phyloP scores from a whole-genome alignment of 805 yeast genomes.

The Starmerella kuoi region DNA sequence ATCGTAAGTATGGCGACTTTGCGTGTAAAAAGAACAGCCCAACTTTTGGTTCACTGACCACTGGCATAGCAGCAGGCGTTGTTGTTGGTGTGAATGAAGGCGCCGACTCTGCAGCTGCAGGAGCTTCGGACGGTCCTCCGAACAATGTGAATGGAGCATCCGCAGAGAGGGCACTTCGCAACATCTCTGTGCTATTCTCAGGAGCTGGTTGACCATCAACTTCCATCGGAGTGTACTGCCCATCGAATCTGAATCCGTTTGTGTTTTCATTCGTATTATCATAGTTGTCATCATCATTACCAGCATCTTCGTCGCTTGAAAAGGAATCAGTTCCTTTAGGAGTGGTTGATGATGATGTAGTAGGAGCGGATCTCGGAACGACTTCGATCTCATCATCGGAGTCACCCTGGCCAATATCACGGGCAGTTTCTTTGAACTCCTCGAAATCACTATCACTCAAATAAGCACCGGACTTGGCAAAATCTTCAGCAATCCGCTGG shows the following conservation, averaged over 20 bases:
- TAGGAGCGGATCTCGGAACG: slow-evolving; percentile 21
- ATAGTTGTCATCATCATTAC: slow-evolving; percentile 23
- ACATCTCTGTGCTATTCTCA: slow-evolving; percentile 38
- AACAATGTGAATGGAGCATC: slow-evolving; percentile 33
- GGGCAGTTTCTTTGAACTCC: slow-evolving; percentile 19
- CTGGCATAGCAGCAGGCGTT: slow-evolving; percentile 20
- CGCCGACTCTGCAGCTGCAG: slow-evolving; percentile 37
- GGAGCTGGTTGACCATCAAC: background rate
- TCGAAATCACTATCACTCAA: slow-evolving; percentile 25
- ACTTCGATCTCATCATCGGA: slow-evolving; percentile 37
- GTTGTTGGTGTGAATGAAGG: slow-evolving; percentile 23
- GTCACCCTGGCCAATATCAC: slow-evolving; percentile 24
- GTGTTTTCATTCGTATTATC: background rate
- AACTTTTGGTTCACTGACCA: slow-evolving; percentile 24
- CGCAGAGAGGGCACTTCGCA: slow-evolving; percentile 49
- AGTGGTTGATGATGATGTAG: background rate
- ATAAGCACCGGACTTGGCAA: slow-evolving; percentile 10
- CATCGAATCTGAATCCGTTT: background rate
- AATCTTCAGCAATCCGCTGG: slow-evolving; percentile 12
- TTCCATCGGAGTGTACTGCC: background rate
- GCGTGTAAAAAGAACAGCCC: slow-evolving; percentile 70
- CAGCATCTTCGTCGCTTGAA: slow-evolving; percentile 22
- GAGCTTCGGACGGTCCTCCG: slow-evolving; percentile 26
- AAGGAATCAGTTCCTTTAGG: background rate
- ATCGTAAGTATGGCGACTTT: slow-evolving; percentile 73